phyloP scores from a whole-genome alignment of 83 land plant species.

The Thuja plicata region DNA sequence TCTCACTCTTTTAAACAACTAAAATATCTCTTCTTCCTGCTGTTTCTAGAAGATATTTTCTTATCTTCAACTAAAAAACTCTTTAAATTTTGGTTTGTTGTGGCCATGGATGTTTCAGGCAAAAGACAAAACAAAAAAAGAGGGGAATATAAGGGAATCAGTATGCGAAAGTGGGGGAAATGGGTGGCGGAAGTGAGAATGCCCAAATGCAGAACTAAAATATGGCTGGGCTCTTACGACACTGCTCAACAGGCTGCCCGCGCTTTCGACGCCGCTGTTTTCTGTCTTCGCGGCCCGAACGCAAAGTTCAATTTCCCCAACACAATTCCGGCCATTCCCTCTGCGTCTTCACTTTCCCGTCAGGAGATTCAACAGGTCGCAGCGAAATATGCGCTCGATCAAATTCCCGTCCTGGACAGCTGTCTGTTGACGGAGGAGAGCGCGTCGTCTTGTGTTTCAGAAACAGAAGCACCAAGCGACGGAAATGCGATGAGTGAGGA shows the following conservation, averaged over 20 bases:
- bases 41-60: too few species aligned
- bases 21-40: too few species aligned
- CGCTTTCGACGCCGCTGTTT: constrained; percentile 78
- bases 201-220: constrained; percentile 68
- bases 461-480: neutral
- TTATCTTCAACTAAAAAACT: too few species aligned
- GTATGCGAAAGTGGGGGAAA: constrained; percentile 80
- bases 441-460: neutral
- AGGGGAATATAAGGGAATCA: constrained; percentile 63
- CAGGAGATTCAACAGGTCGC: neutral
- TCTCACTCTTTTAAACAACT: too few species aligned
- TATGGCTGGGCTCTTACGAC: constrained; percentile 78
- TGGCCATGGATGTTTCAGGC: too few species aligned
- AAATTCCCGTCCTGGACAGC: neutral
- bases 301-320: constrained; percentile 41
- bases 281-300: constrained; percentile 62
- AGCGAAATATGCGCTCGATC: neutral
- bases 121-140: neutral
- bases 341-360: neutral
- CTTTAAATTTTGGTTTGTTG: too few species aligned
- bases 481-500: neutral
- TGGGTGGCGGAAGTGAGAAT: constrained; percentile 85
- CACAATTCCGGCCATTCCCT: neutral
- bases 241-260: constrained; percentile 82
- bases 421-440: neutral